Evolutionary conservation across 371 early-diverging fungal genomes (phyloP).

Genomic region (Lichtheimia corymbifera): DNA sequence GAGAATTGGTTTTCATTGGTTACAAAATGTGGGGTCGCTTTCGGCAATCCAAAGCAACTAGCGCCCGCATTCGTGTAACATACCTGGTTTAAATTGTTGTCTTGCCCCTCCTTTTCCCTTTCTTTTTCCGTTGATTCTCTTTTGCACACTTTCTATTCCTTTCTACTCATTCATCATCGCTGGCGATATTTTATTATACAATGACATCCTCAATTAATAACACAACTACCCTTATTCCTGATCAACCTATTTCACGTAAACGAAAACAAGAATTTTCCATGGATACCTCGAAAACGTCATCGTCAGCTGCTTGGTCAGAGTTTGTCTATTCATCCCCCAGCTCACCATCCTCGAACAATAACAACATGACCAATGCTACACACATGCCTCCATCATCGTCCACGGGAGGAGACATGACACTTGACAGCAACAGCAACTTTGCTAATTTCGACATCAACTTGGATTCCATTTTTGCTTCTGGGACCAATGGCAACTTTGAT

Average conservation of each 20-base stretch:
- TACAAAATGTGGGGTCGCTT: constrained; percentile 15
- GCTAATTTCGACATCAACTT: constrained; percentile 11
- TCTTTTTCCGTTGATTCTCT: constrained; percentile 6
- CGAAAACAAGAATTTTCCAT: constrained; percentile 26
- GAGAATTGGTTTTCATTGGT: constrained; percentile 5
- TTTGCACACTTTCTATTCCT: constrained; percentile 11
- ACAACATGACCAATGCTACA: neutral
- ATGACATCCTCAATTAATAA: constrained; percentile 9
- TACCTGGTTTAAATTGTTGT: constrained; percentile 4
- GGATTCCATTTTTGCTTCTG: constrained; percentile 8
- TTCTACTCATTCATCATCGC: constrained; percentile 18
- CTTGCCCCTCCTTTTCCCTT: constrained; percentile 9
- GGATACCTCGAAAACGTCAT: constrained; percentile 5
- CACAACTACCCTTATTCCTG: constrained; percentile 12
- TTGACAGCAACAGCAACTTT: neutral
- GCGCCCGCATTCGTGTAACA: constrained; percentile 4
- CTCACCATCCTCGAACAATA: constrained; percentile 15
- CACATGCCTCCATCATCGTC: neutral
- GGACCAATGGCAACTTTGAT: neutral
- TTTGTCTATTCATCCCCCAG: constrained; percentile 31
- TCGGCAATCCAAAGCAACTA: neutral
- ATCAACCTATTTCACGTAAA: constrained; percentile 23
- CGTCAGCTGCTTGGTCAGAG: constrained; percentile 21
- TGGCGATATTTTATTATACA: constrained; percentile 20
- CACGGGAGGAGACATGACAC: neutral